These are phyloP conservation scores for Chlamydomonas reinhardtii DNA, from an alignment of 163 green algal genomes.

Conservation along the genomic window DNA sequence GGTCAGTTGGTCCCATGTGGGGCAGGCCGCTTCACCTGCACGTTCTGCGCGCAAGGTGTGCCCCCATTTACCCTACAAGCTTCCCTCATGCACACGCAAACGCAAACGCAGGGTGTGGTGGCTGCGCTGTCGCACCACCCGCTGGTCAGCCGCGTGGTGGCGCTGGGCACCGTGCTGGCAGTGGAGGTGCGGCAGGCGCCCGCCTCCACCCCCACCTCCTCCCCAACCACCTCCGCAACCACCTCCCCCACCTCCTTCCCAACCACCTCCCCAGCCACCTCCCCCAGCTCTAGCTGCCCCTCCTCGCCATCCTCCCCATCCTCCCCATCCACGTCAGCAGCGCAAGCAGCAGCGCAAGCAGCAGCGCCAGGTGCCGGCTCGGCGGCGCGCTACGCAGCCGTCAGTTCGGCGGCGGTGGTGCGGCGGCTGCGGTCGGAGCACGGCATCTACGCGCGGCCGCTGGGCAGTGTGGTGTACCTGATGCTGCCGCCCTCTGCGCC, in stretches of 20 bases:
- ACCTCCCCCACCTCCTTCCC: too few species aligned
- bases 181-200: constrained; percentile 70
- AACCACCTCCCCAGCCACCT: too few species aligned
- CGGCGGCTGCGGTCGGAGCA: constrained; percentile 50
- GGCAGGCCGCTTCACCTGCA: too few species aligned
- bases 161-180: constrained; percentile 85
- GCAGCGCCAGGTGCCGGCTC: constrained; percentile 10
- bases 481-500: constrained; percentile 88
- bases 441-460: constrained; percentile 83
- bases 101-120: constrained; percentile 22
- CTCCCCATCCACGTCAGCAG: neutral
- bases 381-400: neutral
- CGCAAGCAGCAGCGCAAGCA: neutral
- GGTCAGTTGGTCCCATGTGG: too few species aligned
- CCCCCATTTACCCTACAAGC: too few species aligned
- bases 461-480: constrained; percentile 90
- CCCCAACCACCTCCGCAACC: too few species aligned
- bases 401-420: constrained; percentile 64
- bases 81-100: too few species aligned
- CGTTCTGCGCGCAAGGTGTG: too few species aligned
- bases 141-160: constrained; percentile 67
- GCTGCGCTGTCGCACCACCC: constrained; percentile 73
- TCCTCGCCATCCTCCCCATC: too few species aligned
- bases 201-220: too few species aligned
- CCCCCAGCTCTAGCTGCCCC: too few species aligned